A percentile compares a stretch with the other conserved stretches of the same genome.
These are phyloP conservation scores for Ricinus communis DNA, from an alignment of 345 rosid species.

Conservation along the genomic window DNA sequence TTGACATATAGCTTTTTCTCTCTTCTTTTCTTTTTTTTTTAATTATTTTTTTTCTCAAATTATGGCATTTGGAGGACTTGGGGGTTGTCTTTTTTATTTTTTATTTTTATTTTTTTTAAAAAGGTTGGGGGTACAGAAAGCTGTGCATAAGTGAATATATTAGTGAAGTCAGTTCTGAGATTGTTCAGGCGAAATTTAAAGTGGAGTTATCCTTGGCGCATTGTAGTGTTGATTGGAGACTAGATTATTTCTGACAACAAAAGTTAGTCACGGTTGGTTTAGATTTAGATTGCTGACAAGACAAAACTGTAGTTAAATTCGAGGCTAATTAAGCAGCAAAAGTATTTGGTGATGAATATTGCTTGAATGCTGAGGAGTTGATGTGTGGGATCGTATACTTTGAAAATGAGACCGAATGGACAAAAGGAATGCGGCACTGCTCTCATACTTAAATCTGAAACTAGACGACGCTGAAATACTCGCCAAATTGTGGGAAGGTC, in stretches of 20 bases:
- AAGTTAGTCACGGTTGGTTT: not conserved
- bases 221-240: not conserved
- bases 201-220: not conserved
- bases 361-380: not conserved
- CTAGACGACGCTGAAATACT: no score
- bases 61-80: slow-evolving; percentile 20
- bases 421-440: no score
- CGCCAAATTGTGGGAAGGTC: no score
- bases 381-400: not conserved
- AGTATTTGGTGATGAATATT: no score
- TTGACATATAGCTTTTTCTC: slow-evolving; percentile 4
- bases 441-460: no score
- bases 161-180: slow-evolving; percentile 1
- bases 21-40: not conserved
- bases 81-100: not conserved
- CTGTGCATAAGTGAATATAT: slow-evolving; percentile 13
- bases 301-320: no score
- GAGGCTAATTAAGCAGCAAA: no score
- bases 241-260: not conserved
- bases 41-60: not conserved
- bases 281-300: not conserved
- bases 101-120: not conserved
- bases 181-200: not conserved
- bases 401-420: no score
- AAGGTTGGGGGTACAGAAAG: slow-evolving; percentile 25